Base-by-base conservation (phyloP, 306 rosid genomes). In the Fragaria iinumae region DNA sequence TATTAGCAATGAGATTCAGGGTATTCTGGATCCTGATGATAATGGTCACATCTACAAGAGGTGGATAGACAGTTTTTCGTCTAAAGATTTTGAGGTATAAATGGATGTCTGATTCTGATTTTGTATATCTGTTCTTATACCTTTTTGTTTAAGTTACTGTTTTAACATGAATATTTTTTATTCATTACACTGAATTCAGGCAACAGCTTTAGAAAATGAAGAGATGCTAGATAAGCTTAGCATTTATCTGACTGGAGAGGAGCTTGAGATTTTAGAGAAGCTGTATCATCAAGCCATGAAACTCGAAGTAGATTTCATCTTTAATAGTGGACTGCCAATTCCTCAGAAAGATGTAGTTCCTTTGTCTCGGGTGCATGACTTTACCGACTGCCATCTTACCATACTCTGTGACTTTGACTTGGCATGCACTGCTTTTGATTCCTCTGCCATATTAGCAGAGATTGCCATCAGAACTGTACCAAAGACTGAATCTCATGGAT, bases 381-480 rank as follows among this genome's bases (percentile, higher is more conserved):
- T 50, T 29, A n/a, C 21, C 13, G 36, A 81, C 3, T 11, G 39
- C 50, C 65, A 52, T 50, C 80, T 81, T 6, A 81, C 60, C 12
- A 76, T 81, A n/a, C 74, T 81, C 20, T 81, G 77, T 2, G 76
- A 80, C 72, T 80, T 80, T 59, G 84, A 80, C 70, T 75, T 69
- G 80, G 78, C 84, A 18, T 81, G 80, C 77, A 25, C 77, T 81
- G 32, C 71, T 49, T 39, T 76, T 25, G 73, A 81, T 41, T 81
- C 73, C 27, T 13, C 76, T 32, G 73, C 80, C 45, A 39, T 45
- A 41, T 57, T 81, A 71, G 84, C 76, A 20, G 73, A 63, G 68
- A 32, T 70, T 66, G 77, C 80, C 55, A 69, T 70, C 25, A 14
- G 57, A 21, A 81, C 72, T 2, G 65, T 45, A 25, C 73, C 56